Base-by-base conservation (phyloP, 2,329 filamentous ascomycete genomes). In the Rhynchosporium secalis region DNA sequence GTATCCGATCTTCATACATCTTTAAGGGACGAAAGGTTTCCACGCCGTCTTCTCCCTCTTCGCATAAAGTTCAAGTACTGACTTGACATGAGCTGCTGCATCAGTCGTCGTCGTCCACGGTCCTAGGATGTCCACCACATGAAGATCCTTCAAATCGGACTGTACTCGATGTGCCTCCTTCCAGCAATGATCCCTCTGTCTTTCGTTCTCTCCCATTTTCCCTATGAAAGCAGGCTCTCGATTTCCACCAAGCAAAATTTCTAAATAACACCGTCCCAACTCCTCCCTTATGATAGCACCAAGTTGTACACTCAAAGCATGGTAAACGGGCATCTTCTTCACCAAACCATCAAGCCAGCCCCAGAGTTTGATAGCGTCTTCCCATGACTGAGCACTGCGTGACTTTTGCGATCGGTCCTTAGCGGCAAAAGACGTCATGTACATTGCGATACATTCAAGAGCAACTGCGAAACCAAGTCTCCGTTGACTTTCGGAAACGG, bases 331-430 rank as follows among this genome's bases (percentile, higher is more conserved):
- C 54, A 46, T 59, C n/a, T 74, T 68, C 13, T 76, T 74, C n/a
- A 80, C 73, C 20, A 78, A 75, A 62, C 58, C 13, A 5, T 64
- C 62, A 45, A 43, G 36, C 28, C 61, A 79, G 33, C 75, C 73
- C 76, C 79, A 79, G 60, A 81, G 80, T 26, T 76, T 73, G 15
- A 81, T 70, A 29, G 80, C 78, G 28, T 76, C 78, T 31, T 76
- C 72, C 81, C 81, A 83, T 56, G 77, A 75, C 12, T 48, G 54
- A 6, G 60, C 33, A 20, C 47, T 46, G 15, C 66, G 60, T 3
- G 63, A 52, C 43, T 59, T 58, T 8, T 49, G 31, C 1, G 51
- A 46, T 1, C 65, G 66, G 20, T 65, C 66, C n/a, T 58, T 55
- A 7, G 59, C 45, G n/a, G 66, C 57, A 45, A 71, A 75, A 3